These are phyloP conservation scores for Erodium chrysanthum DNA, from an alignment of 441 rosid genomes.

Conservation along the genomic window DNA sequence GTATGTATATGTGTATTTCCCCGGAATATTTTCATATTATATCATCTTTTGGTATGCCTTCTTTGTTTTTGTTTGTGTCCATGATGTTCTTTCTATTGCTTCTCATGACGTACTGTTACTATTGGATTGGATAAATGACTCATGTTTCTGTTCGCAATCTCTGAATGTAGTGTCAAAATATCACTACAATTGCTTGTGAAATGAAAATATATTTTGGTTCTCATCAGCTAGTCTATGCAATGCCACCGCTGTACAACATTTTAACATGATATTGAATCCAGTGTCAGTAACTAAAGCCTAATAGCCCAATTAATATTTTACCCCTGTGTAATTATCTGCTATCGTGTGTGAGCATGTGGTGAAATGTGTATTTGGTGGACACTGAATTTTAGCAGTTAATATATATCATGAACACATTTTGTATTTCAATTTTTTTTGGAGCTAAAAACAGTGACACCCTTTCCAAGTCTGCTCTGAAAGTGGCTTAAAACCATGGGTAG, in stretches of 20 bases:
- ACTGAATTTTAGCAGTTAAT: background rate
- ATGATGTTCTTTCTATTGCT: no score
- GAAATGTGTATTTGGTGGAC: background rate
- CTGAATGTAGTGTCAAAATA: background rate
- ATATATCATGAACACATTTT: background rate
- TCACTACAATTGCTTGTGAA: background rate
- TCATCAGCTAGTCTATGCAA: background rate
- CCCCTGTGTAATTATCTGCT: no score
- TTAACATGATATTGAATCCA: background rate
- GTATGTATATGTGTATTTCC: constrained; percentile 33
- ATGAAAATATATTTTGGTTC: background rate
- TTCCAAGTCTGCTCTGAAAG: background rate
- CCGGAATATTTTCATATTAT: background rate
- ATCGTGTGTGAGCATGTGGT: background rate
- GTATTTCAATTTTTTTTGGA: background rate
- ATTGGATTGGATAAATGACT: no score
- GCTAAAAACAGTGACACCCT: background rate
- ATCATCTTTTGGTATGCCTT: constrained; percentile 9
- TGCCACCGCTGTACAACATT: background rate
- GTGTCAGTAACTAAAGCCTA: background rate
- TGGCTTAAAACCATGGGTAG: background rate
- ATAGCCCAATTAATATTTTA: background rate
- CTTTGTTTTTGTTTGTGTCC: background rate
- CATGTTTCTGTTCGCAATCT: background rate
- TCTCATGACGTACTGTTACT: no score